Evolutionary conservation across 2,329 filamentous ascomycete genomes (phyloP), one percentile per base, ranked within the genome.

Genomic region (Alternaria novae-zelandiae): DNA sequence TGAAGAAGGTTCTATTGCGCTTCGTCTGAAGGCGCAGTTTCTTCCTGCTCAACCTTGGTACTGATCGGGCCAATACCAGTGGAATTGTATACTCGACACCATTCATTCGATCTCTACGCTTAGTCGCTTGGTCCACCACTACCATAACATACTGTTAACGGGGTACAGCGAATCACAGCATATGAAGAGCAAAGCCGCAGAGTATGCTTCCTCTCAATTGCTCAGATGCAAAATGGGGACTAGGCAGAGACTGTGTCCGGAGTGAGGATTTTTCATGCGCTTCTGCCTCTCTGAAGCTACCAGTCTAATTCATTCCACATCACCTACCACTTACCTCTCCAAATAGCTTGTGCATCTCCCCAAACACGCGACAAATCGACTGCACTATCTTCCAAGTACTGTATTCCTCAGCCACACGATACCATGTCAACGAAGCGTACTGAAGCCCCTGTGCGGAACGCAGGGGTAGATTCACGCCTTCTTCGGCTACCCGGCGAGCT

Each of bases 401-500:
- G 15, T 41, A 41, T 17, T 41, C n/a, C 4, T 11, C 36, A 3
- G 36, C 17, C 4, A 17, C 0, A 41, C 21, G 44, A 46, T 1
- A 21, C 2, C 0, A 11, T 11, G 26, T 21, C 17, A 17, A 15
- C 10, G n/a, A 7, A 51, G 6, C 26, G 1, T n/a, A 15, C 25
- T 28, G 30, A 32, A 13, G 7, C n/a, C 26, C 17, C 26, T 32
- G 28, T 51, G n/a, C 11, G 20, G 2, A 51, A 32, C n/a, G 3
- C 25, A 51, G 17, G 1, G 12, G 51, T 32, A 25, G 17, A 41
- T 2, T 28, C 20, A 30, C 41, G 9, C 28, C 23, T 59, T n/a
- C n/a, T 62, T 3, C 28, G 5, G 2, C 56, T 63, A 7, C 57
- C 61, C 12, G 23, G 30, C 32, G 61, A 60, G 32, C 51, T 63